These are phyloP conservation scores for Lotmaria passim DNA, from an alignment of 208 protist species.

Conservation along the genomic window DNA sequence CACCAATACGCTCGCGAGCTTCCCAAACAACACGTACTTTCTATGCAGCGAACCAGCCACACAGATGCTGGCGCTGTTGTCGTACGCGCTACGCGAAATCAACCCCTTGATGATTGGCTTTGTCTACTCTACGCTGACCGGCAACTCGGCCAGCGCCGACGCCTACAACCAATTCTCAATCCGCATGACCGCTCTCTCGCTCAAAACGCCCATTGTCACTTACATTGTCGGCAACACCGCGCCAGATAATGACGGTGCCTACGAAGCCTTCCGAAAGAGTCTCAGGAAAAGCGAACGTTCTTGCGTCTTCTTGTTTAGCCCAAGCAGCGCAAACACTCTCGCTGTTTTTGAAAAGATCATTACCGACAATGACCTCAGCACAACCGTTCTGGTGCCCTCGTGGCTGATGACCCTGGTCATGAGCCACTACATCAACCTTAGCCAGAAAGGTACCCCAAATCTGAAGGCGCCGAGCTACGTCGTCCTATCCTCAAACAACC, in stretches of 20 bases:
- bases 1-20: not conserved
- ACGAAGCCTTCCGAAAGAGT: not conserved
- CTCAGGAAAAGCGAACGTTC: not conserved
- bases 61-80: conserved; percentile 32
- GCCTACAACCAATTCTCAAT: conserved; percentile 6
- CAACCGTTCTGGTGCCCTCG: conserved; percentile 15
- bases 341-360: conserved; percentile 5
- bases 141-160: not conserved
- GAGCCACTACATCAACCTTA: not conserved
- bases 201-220: not conserved
- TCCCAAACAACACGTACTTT: conserved; percentile 17
- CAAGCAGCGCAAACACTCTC: not conserved
- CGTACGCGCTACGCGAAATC: conserved; percentile 5
- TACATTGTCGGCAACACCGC: not conserved
- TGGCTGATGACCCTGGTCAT: conserved; percentile 23
- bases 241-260: not conserved
- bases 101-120: conserved; percentile 22
- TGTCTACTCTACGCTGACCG: conserved; percentile 3
- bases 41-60: conserved; percentile 21
- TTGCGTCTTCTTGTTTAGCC: conserved; percentile 20
- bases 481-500: conserved; percentile 23
- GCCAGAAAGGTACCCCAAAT: not conserved
- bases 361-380: not conserved
- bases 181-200: conserved; percentile 6
- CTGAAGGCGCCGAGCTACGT: conserved; percentile 5